Evolutionary conservation across 495 filamentous ascomycete genomes (phyloP), one percentile per base, ranked within the genome.

Genomic region (Aspergillus funiculosus): DNA sequence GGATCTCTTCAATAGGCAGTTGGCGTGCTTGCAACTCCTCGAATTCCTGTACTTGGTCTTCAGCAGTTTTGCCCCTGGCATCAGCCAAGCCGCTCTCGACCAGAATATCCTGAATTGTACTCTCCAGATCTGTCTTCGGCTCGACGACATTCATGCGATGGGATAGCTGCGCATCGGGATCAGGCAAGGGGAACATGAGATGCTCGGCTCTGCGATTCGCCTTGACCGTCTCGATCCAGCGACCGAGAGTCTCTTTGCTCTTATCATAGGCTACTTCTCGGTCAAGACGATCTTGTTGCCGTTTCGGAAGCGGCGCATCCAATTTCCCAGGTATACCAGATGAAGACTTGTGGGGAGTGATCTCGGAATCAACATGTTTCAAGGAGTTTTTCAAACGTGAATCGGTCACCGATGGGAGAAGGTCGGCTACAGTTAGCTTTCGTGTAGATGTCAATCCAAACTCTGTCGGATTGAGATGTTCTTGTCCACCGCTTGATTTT

Each of bases 141-240:
- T 77, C 65, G 6, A 66, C 64, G 6, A 68, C 58, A n/a, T 73
- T 71, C 22, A 74, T 58, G 11, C 68, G 62, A 39, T 73, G 63
- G 13, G 52, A 52, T 61, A 53, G 74, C 60, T 63, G 73, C 47
- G 47, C 71, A 38, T 80, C 72, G 1, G 85, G 83, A 49, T 95
- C 85, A 4, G 81, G 75, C 0, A 96, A 74, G 18, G 92, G 92
- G 60, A 97, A 98, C n/a, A 82, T 71, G 1, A 97, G 69, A 62
- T 95, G 91, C 20, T 96, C 94, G 4, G 92, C 90, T 48, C 87
- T 76, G 28, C 94, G 81, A 62, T 95, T 95, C 20, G 87, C 81
- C 63, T 94, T 94, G 55, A 98, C 89, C 0, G 94, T 96, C 39
- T 94, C 91, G 14, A 83, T 79, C 92, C 92, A 98, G 48, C 87